Percentiles rank a stretch among this genome's conserved stretches.
Evolutionary conservation across 106 monocot genomes (phyloP).

Genomic region (Posidonia australis): DNA sequence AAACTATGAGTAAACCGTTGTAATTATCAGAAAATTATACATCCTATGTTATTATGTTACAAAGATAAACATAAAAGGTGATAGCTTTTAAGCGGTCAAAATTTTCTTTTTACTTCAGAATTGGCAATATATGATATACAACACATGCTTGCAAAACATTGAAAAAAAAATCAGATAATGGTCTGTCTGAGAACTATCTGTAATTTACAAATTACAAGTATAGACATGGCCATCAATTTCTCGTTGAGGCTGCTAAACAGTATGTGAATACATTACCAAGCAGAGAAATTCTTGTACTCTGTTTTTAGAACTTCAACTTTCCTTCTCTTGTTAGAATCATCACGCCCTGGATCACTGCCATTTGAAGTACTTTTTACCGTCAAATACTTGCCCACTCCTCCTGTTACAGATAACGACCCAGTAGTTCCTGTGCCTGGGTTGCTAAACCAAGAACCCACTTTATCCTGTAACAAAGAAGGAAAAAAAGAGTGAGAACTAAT

Average conservation of each 20-base stretch:
- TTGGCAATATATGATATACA: too few species aligned
- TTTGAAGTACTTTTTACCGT: not conserved
- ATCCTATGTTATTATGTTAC: too few species aligned
- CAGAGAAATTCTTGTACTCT: slow-evolving; percentile 19
- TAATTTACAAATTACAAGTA: too few species aligned
- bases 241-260: not conserved
- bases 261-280: slow-evolving; percentile 1
- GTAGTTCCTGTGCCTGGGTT: slow-evolving; percentile 58
- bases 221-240: too few species aligned
- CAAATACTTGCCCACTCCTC: slow-evolving; percentile 36
- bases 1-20: too few species aligned
- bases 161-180: too few species aligned
- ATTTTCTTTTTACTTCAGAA: too few species aligned
- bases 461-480: slow-evolving; percentile 36
- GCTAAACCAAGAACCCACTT: slow-evolving; percentile 79
- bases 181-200: too few species aligned
- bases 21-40: too few species aligned
- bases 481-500: not conserved
- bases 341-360: not conserved
- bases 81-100: too few species aligned
- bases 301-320: slow-evolving; percentile 8
- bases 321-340: slow-evolving; percentile 19
- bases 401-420: slow-evolving; percentile 28
- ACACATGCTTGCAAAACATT: too few species aligned
- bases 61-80: too few species aligned